Evolutionary conservation across 2,329 filamentous ascomycete species (phyloP).

Genomic region (Neonectria coccinea): DNA sequence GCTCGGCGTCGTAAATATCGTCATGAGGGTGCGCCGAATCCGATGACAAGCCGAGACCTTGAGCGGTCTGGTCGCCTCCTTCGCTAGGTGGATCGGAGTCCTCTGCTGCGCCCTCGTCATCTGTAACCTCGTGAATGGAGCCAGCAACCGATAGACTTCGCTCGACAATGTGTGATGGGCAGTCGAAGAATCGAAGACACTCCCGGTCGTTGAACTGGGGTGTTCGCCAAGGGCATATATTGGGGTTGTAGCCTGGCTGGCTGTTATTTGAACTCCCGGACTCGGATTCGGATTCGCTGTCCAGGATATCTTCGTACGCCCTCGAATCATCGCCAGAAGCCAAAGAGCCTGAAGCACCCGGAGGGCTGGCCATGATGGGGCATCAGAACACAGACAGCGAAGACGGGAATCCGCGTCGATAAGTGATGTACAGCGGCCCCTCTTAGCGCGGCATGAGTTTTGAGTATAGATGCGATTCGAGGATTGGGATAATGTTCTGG

Average conservation of each 20-base stretch:
- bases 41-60: not conserved
- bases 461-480: not conserved
- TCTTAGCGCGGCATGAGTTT: conserved; percentile 31
- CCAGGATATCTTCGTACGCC: conserved; percentile 31
- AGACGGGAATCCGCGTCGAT: conserved; percentile 17
- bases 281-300: conserved; percentile 39
- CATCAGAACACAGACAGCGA: conserved; percentile 36
- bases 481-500: conserved; percentile 14
- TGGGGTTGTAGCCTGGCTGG: conserved; percentile 30
- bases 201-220: conserved; percentile 56
- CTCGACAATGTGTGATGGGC: conserved; percentile 59
- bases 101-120: conserved; percentile 18
- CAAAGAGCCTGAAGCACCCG: conserved; percentile 35
- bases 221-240: conserved; percentile 55
- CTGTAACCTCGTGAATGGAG: conserved; percentile 43
- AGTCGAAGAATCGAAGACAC: conserved; percentile 62
- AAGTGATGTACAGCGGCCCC: conserved; percentile 18
- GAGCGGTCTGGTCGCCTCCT: conserved; percentile 7
- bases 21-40: not conserved
- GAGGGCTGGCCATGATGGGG: conserved; percentile 45
- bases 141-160: conserved; percentile 48
- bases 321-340: conserved; percentile 32
- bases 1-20: conserved; percentile 3
- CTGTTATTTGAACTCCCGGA: conserved; percentile 57
- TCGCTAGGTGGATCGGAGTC: conserved; percentile 22